phyloP scores from a whole-genome alignment of 257 asterid genomes.

The Solanum boliviense region DNA sequence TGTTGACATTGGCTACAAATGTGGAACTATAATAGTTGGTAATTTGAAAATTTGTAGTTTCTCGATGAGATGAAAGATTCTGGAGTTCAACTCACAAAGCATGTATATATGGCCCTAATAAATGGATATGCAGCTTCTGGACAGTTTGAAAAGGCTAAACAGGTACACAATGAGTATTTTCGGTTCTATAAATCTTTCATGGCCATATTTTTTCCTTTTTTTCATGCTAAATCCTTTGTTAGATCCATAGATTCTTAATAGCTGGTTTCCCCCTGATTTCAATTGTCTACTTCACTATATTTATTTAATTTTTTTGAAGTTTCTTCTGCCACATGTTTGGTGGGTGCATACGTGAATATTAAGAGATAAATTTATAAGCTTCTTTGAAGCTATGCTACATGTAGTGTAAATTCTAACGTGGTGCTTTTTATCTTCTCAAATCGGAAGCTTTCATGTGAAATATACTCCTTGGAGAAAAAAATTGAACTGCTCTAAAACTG shows the following conservation, averaged over 20 bases:
- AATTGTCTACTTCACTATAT: neutral
- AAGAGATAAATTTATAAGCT: neutral
- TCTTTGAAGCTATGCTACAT: neutral
- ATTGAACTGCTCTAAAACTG: neutral
- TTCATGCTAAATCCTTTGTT: neutral
- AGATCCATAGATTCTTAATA: neutral
- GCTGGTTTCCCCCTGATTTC: neutral
- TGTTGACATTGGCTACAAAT: neutral
- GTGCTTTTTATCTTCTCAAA: neutral
- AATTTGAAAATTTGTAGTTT: conserved; percentile 33
- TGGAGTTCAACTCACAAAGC: conserved; percentile 47
- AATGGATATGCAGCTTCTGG: conserved; percentile 85
- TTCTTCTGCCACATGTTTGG: neutral
- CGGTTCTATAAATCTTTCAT: neutral
- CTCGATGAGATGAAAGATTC: conserved; percentile 39
- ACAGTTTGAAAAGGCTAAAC: conserved; percentile 56
- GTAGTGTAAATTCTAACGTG: neutral
- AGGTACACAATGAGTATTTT: conserved; percentile 29
- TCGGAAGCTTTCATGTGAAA: neutral
- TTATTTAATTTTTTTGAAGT: neutral
- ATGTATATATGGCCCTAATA: conserved; percentile 63
- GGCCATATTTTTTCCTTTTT: neutral
- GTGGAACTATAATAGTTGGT: conserved; percentile 1
- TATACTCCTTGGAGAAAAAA: neutral
- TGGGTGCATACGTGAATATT: neutral